Conservation (phyloP, 768 basidiomycete genomes). For the Russula brevipes region DNA sequence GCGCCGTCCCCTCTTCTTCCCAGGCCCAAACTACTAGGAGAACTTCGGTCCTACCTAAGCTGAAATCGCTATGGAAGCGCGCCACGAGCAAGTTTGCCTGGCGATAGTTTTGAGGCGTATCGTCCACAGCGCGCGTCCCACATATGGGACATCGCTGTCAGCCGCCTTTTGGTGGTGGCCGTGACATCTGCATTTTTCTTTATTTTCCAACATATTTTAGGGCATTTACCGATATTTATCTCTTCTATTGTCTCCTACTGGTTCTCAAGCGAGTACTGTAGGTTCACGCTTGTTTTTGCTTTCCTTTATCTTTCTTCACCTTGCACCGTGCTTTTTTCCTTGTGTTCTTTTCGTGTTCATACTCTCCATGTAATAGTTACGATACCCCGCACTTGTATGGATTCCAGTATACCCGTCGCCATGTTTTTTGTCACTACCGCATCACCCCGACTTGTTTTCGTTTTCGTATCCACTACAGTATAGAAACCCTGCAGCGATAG, state of each 20-base stretch:
- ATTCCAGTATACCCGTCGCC: not conserved
- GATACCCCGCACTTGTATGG: not conserved
- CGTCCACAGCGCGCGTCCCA: not conserved
- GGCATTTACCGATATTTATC: not conserved
- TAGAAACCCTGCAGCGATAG: too few species aligned
- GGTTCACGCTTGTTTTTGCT: too few species aligned
- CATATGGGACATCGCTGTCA: not conserved
- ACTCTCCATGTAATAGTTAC: not conserved
- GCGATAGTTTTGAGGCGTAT: conserved; percentile 4
- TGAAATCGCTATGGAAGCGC: conserved; percentile 21
- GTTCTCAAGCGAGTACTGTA: too few species aligned
- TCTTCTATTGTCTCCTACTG: not conserved
- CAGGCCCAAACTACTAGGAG: not conserved
- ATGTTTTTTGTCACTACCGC: too few species aligned
- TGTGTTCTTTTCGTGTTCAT: not conserved
- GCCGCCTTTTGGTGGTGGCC: not conserved
- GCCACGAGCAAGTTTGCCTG: conserved; percentile 10
- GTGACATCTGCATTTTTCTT: not conserved
- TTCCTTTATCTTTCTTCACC: not conserved
- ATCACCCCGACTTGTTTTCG: not conserved
- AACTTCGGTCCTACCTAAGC: conserved; percentile 9
- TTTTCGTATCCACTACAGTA: not conserved
- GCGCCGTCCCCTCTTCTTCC: not conserved
- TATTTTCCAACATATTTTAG: not conserved
- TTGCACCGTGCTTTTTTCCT: too few species aligned